phyloP scores from a whole-genome alignment of 108 stramenopile genomes.

The Cyclotella sp. region DNA sequence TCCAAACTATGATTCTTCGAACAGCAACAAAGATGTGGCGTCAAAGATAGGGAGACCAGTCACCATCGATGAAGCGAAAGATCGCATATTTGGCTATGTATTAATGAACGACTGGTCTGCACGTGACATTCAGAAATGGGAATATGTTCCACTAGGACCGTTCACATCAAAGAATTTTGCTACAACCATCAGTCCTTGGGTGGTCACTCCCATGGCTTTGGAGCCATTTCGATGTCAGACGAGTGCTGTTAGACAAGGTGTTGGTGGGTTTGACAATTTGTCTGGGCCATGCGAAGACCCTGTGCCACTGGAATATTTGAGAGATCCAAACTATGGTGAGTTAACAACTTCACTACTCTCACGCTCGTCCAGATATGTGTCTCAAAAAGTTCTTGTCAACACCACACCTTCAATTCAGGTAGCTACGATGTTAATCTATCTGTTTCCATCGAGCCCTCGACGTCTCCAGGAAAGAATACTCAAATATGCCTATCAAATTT shows the following conservation, averaged over 20 bases:
- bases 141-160: slow-evolving; percentile 95
- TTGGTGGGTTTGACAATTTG: background rate
- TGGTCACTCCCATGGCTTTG: slow-evolving; percentile 86
- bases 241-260: slow-evolving; percentile 56
- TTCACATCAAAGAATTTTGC: slow-evolving; percentile 95
- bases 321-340: slow-evolving; percentile 66
- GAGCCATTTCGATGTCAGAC: slow-evolving; percentile 69
- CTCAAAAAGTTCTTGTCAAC: background rate
- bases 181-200: slow-evolving; percentile 91
- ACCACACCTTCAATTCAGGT: slow-evolving; percentile 9
- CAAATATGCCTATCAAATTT: slow-evolving; percentile 80
- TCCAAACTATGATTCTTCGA: slow-evolving; percentile 45
- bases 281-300: slow-evolving; percentile 51
- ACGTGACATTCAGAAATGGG: slow-evolving; percentile 89
- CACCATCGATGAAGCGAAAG: slow-evolving; percentile 75
- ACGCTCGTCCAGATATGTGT: background rate
- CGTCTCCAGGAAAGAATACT: slow-evolving; percentile 39
- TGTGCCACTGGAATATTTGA: slow-evolving; percentile 77
- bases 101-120: slow-evolving; percentile 96
- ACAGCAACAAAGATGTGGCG: slow-evolving; percentile 17
- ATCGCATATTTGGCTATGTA: slow-evolving; percentile 91
- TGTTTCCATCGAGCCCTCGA: slow-evolving; percentile 65
- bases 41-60: slow-evolving; percentile 58
- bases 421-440: slow-evolving; percentile 81
- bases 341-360: background rate